These are phyloP conservation scores for Phaeosphaeria sp. DNA, from an alignment of 2,329 filamentous ascomycete genomes.

Conservation along the genomic window DNA sequence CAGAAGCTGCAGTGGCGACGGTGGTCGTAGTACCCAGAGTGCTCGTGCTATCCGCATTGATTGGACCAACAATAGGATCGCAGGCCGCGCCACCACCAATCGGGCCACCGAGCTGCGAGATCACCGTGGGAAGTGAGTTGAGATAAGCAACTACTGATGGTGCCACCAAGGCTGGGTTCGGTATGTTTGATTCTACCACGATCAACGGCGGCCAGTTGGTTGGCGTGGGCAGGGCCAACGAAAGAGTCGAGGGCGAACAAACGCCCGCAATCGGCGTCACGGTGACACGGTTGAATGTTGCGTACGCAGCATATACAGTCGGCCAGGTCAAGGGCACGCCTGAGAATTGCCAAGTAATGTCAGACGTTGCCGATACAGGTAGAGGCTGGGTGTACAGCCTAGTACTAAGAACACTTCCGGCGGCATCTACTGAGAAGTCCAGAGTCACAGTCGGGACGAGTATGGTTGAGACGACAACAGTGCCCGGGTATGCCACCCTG, in stretches of 20 bases:
- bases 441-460: slow-evolving; percentile 27
- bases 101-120: slow-evolving; percentile 32
- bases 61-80: slow-evolving; percentile 35
- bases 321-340: slow-evolving; percentile 39
- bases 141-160: slow-evolving; percentile 39
- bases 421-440: slow-evolving; percentile 24
- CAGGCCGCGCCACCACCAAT: slow-evolving; percentile 40
- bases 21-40: slow-evolving; percentile 13
- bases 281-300: slow-evolving; percentile 34
- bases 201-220: slow-evolving; percentile 37
- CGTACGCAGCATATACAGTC: slow-evolving; percentile 40
- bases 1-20: slow-evolving; percentile 5
- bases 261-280: slow-evolving; percentile 26
- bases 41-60: slow-evolving; percentile 1
- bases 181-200: slow-evolving; percentile 24
- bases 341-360: slow-evolving; percentile 36
- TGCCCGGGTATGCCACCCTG: slow-evolving; percentile 34
- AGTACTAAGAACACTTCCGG: slow-evolving; percentile 20
- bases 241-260: slow-evolving; percentile 25
- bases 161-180: slow-evolving; percentile 28
- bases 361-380: slow-evolving; percentile 13
- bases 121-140: slow-evolving; percentile 36
- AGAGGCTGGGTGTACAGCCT: slow-evolving; percentile 15
- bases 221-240: slow-evolving; percentile 31
- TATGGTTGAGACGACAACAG: slow-evolving; percentile 24